These are phyloP conservation scores for Podospora pseudoanserina DNA, from an alignment of 495 filamentous ascomycete species.

Conservation along the genomic window DNA sequence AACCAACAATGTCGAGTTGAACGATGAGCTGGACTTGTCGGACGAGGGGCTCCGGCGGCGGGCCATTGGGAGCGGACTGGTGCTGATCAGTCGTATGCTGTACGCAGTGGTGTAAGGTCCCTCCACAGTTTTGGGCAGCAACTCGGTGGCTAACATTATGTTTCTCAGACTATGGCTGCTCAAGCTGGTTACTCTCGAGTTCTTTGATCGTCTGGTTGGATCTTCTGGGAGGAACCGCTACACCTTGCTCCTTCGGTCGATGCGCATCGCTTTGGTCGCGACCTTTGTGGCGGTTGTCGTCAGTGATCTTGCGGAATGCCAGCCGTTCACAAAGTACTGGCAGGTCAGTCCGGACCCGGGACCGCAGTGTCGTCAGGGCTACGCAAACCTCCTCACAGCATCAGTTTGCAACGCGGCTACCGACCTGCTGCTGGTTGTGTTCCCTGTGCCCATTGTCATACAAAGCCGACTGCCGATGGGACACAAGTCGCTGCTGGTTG, in stretches of 20 bases:
- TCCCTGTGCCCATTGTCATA: slow-evolving; percentile 83
- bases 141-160: neutral
- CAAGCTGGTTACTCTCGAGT: slow-evolving; percentile 84
- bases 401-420: slow-evolving; percentile 77
- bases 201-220: slow-evolving; percentile 71
- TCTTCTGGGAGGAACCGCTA: slow-evolving; percentile 64
- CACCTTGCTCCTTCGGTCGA: slow-evolving; percentile 58
- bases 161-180: slow-evolving; percentile 75
- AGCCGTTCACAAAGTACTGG: slow-evolving; percentile 80
- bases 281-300: slow-evolving; percentile 78
- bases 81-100: slow-evolving; percentile 59
- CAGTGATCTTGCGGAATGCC: slow-evolving; percentile 78
- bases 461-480: slow-evolving; percentile 61
- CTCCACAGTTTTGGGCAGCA: neutral
- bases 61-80: slow-evolving; percentile 57
- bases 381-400: slow-evolving; percentile 76
- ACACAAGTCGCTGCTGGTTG: slow-evolving; percentile 58
- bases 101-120: slow-evolving; percentile 61
- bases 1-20: slow-evolving; percentile 73
- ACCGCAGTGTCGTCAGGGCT: slow-evolving; percentile 73
- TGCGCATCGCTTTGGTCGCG: slow-evolving; percentile 64
- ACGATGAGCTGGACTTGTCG: slow-evolving; percentile 33
- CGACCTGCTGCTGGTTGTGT: slow-evolving; percentile 78
- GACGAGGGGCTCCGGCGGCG: slow-evolving; percentile 46
- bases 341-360: slow-evolving; percentile 86